These are phyloP conservation scores for Trichophyton rubrum DNA, from an alignment of 2,329 filamentous ascomycete genomes.

Conservation along the genomic window DNA sequence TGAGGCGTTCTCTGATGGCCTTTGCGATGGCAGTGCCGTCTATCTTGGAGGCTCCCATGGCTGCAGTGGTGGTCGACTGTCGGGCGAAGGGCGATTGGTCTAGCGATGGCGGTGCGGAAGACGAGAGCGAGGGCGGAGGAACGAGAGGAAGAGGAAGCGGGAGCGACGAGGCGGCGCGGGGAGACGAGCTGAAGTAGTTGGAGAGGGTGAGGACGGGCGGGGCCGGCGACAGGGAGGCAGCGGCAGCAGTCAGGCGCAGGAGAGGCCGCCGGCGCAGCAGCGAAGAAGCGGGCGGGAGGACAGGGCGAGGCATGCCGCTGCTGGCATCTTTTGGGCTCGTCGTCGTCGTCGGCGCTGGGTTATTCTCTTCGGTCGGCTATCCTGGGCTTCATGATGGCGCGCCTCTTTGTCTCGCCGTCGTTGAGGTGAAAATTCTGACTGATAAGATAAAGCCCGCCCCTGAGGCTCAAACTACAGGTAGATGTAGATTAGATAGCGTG, in stretches of 20 bases:
- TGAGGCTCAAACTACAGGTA: not conserved
- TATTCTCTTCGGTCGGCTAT: not conserved
- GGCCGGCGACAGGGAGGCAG: conserved; percentile 6
- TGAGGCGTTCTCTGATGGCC: conserved; percentile 71
- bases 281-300: not conserved
- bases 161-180: conserved; percentile 9
- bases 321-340: not conserved
- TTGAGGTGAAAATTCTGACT: not conserved
- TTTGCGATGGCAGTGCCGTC: conserved; percentile 94
- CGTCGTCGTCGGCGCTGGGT: not conserved
- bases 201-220: not conserved
- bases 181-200: not conserved
- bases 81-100: not conserved
- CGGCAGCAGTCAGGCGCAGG: not conserved
- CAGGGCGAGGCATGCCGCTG: not conserved
- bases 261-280: not conserved
- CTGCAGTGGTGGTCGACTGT: conserved; percentile 25
- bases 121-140: too few species aligned
- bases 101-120: not conserved
- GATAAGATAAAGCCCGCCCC: not conserved
- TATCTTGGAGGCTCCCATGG: conserved; percentile 81
- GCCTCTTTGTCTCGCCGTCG: not conserved
- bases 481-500: not conserved
- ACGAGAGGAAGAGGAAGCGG: not conserved
- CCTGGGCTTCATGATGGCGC: not conserved